Conservation (phyloP, 2,329 filamentous ascomycete genomes). For the Calonectria pteridis region DNA sequence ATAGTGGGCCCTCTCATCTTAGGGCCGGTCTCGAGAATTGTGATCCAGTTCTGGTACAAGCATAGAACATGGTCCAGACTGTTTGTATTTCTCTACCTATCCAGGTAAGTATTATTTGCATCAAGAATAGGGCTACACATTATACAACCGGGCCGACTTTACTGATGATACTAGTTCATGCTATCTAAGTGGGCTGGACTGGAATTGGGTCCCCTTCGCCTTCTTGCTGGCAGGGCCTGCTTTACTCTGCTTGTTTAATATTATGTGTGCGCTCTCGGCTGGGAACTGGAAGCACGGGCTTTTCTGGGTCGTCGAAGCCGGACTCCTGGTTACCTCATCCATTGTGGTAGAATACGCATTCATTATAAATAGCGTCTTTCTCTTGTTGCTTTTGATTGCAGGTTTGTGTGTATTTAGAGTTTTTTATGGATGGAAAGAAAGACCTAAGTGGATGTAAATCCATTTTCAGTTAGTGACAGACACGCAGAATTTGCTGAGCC, state of each 20-base stretch:
- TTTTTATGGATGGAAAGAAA: neutral
- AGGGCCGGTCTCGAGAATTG: neutral
- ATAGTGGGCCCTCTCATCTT: neutral
- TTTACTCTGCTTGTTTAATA: neutral
- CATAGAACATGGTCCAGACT: neutral
- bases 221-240: neutral
- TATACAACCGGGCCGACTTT: neutral
- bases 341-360: neutral
- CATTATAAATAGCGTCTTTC: neutral
- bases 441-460: neutral
- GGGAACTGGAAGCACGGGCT: neutral
- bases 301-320: neutral
- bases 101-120: neutral
- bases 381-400: neutral
- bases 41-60: neutral
- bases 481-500: neutral
- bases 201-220: neutral
- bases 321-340: neutral
- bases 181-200: neutral
- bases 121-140: neutral
- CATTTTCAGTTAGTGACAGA: neutral
- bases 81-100: neutral
- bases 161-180: neutral
- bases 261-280: neutral
- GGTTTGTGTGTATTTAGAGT: neutral